phyloP scores from a whole-genome alignment of 2,329 filamentous ascomycete genomes.

The Exophiala sideris region DNA sequence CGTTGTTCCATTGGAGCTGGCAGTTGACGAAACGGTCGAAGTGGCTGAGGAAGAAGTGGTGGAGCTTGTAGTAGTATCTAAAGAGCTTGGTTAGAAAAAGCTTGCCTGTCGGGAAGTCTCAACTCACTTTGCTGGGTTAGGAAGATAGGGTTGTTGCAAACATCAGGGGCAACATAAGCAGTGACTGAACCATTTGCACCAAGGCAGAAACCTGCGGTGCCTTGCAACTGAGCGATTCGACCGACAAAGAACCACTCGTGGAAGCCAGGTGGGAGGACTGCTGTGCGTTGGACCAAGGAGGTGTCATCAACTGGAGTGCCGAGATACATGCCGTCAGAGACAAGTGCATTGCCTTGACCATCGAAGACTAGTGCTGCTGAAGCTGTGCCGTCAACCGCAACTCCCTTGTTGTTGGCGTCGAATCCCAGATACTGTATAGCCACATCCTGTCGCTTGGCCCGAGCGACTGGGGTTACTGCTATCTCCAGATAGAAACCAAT shows the following conservation, averaged over 20 bases:
- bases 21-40: no score
- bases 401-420: neutral
- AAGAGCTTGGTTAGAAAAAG: neutral
- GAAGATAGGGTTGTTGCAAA: neutral
- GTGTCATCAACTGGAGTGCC: neutral
- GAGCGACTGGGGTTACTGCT: neutral
- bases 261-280: neutral
- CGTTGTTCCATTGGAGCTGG: no score
- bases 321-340: constrained; percentile 3
- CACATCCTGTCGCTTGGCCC: neutral
- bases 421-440: neutral
- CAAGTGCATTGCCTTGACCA: neutral
- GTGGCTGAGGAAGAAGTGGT: no score
- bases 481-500: constrained; percentile 2
- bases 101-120: neutral
- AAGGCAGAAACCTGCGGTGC: constrained; percentile 2
- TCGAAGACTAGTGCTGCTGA: constrained; percentile 5
- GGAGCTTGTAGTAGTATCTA: no score
- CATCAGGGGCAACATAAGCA: neutral
- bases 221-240: neutral
- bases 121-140: neutral
- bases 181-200: neutral
- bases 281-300: neutral
- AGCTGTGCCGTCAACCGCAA: neutral
- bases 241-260: neutral